Evolutionary conservation across 2,329 filamentous ascomycete species (phyloP), one percentile per base, ranked within the genome.

Genomic region (Clathrospora elynae): DNA sequence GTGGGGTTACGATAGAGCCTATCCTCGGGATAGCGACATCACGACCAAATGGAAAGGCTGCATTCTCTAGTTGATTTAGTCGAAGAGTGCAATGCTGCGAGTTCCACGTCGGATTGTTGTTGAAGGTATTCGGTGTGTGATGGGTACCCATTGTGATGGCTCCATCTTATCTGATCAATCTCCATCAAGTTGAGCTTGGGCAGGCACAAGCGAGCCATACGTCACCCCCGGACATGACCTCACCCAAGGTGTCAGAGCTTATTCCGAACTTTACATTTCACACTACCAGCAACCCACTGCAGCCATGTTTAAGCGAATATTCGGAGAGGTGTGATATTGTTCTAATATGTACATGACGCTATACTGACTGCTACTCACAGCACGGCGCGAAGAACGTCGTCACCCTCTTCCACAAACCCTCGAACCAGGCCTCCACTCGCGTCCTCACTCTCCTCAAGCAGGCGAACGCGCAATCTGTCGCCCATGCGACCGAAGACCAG

Each of bases 321-420:
- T 77, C 54, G 71, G 72, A 53, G 73, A 77, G 69, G 74, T 75
- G 59, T 16, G 11, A 16, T 18, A n/a, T 33, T 2, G 3, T 18
- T 2, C 16, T 11, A 10, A 32, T 9, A 4, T 17, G 12, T 24
- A 33, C 31, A 13, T 5, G 12, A 12, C 11, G 25, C 8, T n/a
- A n/a, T 25, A 43, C 55, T 66, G 31, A 64, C 55, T 18, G 12
- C 12, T 11, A 10, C 24, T n/a, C 19, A 16, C 42, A 75, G 75
- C 64, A 70, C 35, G 74, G 73, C 57, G 70, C 71, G 51, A 77
- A 77, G 62, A 91, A 97, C 77, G 88, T 95, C 57, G 83, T 97
- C 68, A 97, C 92, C 49, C 85, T 99, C 77, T 99, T 97, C 79
- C 91, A 96, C 81, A 88, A 88, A 72, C 82, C 92, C 44, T 80